Evolutionary conservation across 192 early-diverging fungal genomes (phyloP).

Genomic region (Gigaspora rosea): DNA sequence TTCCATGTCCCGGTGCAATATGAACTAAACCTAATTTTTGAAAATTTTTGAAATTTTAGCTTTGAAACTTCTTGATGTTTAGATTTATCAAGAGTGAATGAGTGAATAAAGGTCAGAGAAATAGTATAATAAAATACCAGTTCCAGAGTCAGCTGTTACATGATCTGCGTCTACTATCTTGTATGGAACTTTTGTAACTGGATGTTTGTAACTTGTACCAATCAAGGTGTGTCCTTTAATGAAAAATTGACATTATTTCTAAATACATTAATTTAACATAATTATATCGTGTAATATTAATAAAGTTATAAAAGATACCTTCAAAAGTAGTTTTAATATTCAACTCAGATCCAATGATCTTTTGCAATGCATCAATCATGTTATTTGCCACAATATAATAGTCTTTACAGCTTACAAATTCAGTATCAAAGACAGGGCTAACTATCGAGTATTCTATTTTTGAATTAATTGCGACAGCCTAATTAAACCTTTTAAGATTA

Average conservation of each 20-base stretch:
- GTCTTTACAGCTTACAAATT: not conserved
- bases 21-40: constrained; percentile 67
- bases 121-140: constrained; percentile 28
- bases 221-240: constrained; percentile 52
- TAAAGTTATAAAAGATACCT: not conserved
- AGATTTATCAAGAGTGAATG: too few relatives aligned
- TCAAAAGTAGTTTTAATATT: constrained; percentile 9
- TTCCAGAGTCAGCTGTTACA: constrained; percentile 72
- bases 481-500: not conserved
- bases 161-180: constrained; percentile 66
- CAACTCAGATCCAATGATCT: constrained; percentile 9
- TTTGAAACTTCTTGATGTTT: too few relatives aligned
- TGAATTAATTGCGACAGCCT: constrained; percentile 67
- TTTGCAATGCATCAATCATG: constrained; percentile 40
- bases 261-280: not conserved
- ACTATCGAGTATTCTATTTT: constrained; percentile 63
- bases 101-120: not conserved
- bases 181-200: constrained; percentile 47
- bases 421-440: constrained; percentile 9
- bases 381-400: constrained; percentile 50
- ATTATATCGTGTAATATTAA: not conserved
- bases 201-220: constrained; percentile 59
- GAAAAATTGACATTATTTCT: not conserved
- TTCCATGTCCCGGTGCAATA: constrained; percentile 79
- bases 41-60: too few relatives aligned